Evolutionary conservation across 257 asterid genomes (phyloP), one percentile per base, ranked within the genome.

Genomic region (Perilla frutescens): DNA sequence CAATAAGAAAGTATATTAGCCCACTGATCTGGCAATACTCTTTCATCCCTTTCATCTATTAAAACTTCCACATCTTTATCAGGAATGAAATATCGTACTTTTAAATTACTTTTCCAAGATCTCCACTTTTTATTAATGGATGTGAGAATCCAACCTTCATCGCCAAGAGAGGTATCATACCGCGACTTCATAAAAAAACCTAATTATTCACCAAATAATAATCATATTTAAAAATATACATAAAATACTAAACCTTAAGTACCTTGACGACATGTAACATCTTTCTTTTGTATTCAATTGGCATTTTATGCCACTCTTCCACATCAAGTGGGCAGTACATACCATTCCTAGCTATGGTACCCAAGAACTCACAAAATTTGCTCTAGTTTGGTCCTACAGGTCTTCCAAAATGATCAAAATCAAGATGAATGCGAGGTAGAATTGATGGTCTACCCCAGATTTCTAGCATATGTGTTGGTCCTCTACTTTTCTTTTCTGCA

Each of bases 391-490:
- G 7, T 12, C 74, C 74, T 3, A 39, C 7, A 26, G 74, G 55
- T 13, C 65, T 55, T 29, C 74, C 74, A 55, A 8, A 55, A 40
- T 1, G 1, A 69, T 69, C 74, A 3, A 55, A 69, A 11, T 55
- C 65, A 69, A 69, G 54, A 6, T 20, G 6, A 41, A 69, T 69
- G 10, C 0, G 45, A 6, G 74, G 74, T 41, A 55, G 40, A 26
- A 11, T 5, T 55, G 66, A 69, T 41, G 56, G 54, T 53, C 73
- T 45, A 26, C 56, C 74, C 66, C 74, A 68, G 9, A 68, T 54
- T 20, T 68, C 31, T 12, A 20, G 1, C 61, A 68, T 68, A 44
- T 68, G 2, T 53, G 73, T 68, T 0, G 63, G 73, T 9, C 73
- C 73, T 53, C 73, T 51, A 51, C 36, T 1, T 20, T 54, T 69